Conservation (phyloP, 2,329 filamentous ascomycete genomes). For the Exophiala alcalophila region DNA sequence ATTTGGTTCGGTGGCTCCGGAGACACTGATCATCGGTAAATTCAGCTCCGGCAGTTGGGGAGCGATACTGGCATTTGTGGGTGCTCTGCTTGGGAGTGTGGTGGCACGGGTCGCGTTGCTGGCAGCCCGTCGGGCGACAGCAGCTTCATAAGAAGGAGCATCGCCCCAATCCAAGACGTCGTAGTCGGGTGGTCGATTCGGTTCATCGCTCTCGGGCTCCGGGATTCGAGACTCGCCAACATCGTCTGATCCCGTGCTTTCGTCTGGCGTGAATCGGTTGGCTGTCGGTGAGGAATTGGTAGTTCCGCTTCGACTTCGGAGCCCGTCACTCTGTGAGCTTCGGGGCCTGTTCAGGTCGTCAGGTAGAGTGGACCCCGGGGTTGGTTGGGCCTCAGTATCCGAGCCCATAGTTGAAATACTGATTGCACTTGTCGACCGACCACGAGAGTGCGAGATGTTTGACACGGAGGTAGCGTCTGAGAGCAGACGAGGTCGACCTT, state of each 20-base stretch:
- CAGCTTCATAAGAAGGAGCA: conserved; percentile 39
- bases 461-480: conserved; percentile 24
- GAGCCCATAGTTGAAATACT: conserved; percentile 32
- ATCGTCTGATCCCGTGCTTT: conserved; percentile 32
- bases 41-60: conserved; percentile 25
- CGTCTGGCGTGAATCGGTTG: conserved; percentile 30
- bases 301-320: conserved; percentile 20
- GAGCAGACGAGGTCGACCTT: conserved; percentile 16
- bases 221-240: conserved; percentile 40
- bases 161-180: conserved; percentile 43
- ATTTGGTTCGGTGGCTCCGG: conserved; percentile 29
- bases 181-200: conserved; percentile 39
- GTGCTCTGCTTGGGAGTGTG: conserved; percentile 11
- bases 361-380: conserved; percentile 12
- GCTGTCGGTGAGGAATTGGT: conserved; percentile 33
- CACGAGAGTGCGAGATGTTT: conserved; percentile 33
- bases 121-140: conserved; percentile 25
- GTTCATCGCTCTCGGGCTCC: conserved; percentile 22
- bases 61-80: conserved; percentile 14
- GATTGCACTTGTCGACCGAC: conserved; percentile 37
- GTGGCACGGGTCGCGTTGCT: conserved; percentile 20
- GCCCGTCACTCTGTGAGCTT: conserved; percentile 19
- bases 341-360: conserved; percentile 10
- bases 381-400: conserved; percentile 13
- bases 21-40: conserved; percentile 30